Evolutionary conservation across 2,329 filamentous ascomycete genomes (phyloP).

Genomic region (Penicillium oxalicum): DNA sequence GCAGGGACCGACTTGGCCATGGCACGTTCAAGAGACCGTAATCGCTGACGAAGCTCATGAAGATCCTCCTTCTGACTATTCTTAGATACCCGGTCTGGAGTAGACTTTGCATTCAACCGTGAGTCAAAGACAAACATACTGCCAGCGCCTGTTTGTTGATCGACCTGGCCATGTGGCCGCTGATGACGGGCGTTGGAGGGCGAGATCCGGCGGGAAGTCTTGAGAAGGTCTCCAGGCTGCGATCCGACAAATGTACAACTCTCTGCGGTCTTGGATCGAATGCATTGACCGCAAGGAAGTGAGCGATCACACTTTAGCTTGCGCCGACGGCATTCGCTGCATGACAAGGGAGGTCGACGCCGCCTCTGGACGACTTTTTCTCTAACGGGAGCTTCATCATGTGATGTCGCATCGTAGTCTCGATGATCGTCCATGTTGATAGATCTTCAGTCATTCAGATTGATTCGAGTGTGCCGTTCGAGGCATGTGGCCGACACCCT

Average conservation of each 20-base stretch:
- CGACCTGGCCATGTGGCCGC: slow-evolving; percentile 1
- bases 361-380: slow-evolving; percentile 31
- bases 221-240: slow-evolving; percentile 7
- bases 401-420: background rate
- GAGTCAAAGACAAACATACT: slow-evolving; percentile 33
- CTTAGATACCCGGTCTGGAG: slow-evolving; percentile 21
- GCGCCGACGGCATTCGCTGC: slow-evolving; percentile 64
- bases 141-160: slow-evolving; percentile 13
- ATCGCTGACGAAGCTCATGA: slow-evolving; percentile 25
- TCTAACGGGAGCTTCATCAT: slow-evolving; percentile 7
- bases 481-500: background rate
- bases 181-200: slow-evolving; percentile 11
- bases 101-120: slow-evolving; percentile 18
- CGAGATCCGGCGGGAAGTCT: slow-evolving; percentile 12
- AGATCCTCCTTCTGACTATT: slow-evolving; percentile 23
- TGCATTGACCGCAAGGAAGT: slow-evolving; percentile 61
- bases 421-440: slow-evolving; percentile 8
- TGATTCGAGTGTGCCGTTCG: background rate
- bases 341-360: slow-evolving; percentile 63
- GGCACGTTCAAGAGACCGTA: slow-evolving; percentile 25
- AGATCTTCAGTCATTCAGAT: background rate
- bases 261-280: slow-evolving; percentile 46
- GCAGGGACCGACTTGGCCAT: slow-evolving; percentile 15
- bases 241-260: slow-evolving; percentile 49
- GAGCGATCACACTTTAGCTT: slow-evolving; percentile 74